Conservation (phyloP, 495 filamentous ascomycete genomes). For the Aspergillus biplanus region DNA sequence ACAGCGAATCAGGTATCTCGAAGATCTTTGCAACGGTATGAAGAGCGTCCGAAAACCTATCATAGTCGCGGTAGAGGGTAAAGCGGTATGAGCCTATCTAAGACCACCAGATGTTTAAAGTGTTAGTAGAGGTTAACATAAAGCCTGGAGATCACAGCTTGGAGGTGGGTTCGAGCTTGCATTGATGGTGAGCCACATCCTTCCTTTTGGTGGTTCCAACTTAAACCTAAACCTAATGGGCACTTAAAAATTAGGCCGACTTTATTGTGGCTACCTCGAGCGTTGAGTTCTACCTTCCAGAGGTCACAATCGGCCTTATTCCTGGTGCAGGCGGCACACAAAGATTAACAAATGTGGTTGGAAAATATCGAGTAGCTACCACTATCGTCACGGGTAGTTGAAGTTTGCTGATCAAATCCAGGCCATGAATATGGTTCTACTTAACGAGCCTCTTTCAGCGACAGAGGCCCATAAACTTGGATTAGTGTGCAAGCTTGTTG, state of each 20-base stretch:
- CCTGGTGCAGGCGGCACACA: conserved; percentile 17
- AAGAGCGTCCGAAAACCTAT: conserved; percentile 10
- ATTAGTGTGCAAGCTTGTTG: conserved; percentile 1
- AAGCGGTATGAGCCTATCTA: conserved; percentile 4
- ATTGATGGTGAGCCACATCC: conserved; percentile 8
- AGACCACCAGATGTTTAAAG: neutral
- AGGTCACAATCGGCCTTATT: conserved; percentile 16
- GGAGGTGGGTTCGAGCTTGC: conserved; percentile 19
- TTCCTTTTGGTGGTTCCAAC: neutral
- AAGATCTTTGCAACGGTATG: conserved; percentile 14
- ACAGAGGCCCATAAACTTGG: conserved; percentile 3
- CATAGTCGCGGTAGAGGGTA: conserved; percentile 18
- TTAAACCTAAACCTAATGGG: neutral
- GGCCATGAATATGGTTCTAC: conserved; percentile 18
- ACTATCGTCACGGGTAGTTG: no score
- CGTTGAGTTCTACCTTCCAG: conserved; percentile 8
- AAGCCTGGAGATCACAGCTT: neutral
- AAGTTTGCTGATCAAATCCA: neutral
- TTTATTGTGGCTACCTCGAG: conserved; percentile 13
- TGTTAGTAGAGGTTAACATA: neutral
- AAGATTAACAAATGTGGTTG: conserved; percentile 11
- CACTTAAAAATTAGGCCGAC: conserved; percentile 4
- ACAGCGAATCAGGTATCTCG: conserved; percentile 11
- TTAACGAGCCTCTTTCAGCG: conserved; percentile 15
- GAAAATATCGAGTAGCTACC: conserved; percentile 11